A percentile compares a stretch with the other conserved stretches of the same genome.
phyloP scores from a whole-genome alignment of 306 rosid species.

The Herpetospermum pedunculosum region DNA sequence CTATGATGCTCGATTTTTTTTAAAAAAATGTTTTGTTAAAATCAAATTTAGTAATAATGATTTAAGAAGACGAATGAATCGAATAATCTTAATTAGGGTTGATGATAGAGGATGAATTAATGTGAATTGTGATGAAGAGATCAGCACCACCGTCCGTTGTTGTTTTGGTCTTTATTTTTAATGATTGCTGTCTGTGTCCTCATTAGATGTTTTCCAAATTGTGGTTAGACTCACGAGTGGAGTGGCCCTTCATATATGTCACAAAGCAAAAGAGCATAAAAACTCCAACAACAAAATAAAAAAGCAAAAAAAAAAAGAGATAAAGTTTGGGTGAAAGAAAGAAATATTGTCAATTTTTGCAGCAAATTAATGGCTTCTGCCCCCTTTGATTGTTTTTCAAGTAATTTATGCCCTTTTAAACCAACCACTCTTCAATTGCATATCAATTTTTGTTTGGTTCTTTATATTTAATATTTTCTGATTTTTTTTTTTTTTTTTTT shows the following conservation, averaged over 20 bases:
- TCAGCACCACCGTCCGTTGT: conserved; percentile 2
- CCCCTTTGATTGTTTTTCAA: conserved; percentile 9
- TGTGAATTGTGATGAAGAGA: not conserved
- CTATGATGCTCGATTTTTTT: too few relatives aligned
- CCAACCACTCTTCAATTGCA: not conserved
- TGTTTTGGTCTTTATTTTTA: not conserved
- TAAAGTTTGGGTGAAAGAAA: not conserved
- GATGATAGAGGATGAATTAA: not conserved
- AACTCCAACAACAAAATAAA: not conserved
- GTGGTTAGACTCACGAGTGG: conserved; percentile 10
- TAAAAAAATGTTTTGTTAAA: too few relatives aligned
- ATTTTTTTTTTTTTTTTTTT: not conserved
- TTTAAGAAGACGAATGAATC: not conserved
- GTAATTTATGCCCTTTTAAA: not conserved
- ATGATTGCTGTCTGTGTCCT: conserved; percentile 9
- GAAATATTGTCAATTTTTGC: not conserved
- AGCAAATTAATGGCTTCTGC: not conserved
- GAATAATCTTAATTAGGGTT: not conserved
- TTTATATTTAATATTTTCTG: not conserved
- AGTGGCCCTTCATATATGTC: conserved; percentile 1
- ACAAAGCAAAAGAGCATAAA: not conserved
- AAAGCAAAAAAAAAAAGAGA: not conserved
- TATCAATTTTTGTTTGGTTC: not conserved
- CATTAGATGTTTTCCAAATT: not conserved
- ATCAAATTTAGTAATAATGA: too few relatives aligned